These are phyloP conservation scores for Mariannaea sp. DNA, from an alignment of 2,329 filamentous ascomycete species.

Conservation along the genomic window DNA sequence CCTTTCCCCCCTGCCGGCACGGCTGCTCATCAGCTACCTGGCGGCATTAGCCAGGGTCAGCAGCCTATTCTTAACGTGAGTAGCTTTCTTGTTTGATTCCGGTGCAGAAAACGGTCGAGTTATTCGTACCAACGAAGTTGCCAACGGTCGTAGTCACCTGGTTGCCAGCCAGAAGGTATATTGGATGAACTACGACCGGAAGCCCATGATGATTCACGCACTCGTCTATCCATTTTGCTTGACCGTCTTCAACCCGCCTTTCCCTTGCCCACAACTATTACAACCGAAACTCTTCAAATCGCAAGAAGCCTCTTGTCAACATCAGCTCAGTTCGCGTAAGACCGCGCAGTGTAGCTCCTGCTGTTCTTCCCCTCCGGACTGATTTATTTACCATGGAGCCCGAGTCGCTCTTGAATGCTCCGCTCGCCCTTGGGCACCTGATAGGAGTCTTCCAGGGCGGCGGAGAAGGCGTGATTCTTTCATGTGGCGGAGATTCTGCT, in stretches of 20 bases:
- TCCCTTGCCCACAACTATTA: not conserved
- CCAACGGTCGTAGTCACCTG: too few species aligned
- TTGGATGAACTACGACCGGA: slow-evolving; percentile 21
- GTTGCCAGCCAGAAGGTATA: slow-evolving; percentile 20
- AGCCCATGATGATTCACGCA: slow-evolving; percentile 22
- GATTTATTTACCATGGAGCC: slow-evolving; percentile 16
- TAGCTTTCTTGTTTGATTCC: slow-evolving; percentile 25
- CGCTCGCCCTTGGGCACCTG: slow-evolving; percentile 25
- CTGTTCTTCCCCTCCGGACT: not conserved
- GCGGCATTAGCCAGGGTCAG: slow-evolving; percentile 48
- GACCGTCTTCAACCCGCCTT: slow-evolving; percentile 10
- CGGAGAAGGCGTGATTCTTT: slow-evolving; percentile 30
- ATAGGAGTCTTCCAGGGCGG: slow-evolving; percentile 30
- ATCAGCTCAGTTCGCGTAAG: not conserved
- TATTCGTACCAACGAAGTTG: slow-evolving; percentile 6
- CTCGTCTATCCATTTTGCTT: slow-evolving; percentile 6
- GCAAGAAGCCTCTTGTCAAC: slow-evolving; percentile 5
- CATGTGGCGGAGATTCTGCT: slow-evolving; percentile 25
- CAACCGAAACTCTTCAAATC: not conserved
- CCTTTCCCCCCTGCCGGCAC: slow-evolving; percentile 56
- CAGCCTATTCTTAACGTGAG: slow-evolving; percentile 58
- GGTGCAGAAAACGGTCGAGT: not conserved
- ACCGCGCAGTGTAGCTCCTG: not conserved
- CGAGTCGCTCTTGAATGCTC: slow-evolving; percentile 12
- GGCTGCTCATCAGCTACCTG: slow-evolving; percentile 45